Percentiles rank a stretch among this genome's conserved stretches.
These are phyloP conservation scores for Calonectria pteridis DNA, from an alignment of 2,329 filamentous ascomycete species.

Conservation along the genomic window DNA sequence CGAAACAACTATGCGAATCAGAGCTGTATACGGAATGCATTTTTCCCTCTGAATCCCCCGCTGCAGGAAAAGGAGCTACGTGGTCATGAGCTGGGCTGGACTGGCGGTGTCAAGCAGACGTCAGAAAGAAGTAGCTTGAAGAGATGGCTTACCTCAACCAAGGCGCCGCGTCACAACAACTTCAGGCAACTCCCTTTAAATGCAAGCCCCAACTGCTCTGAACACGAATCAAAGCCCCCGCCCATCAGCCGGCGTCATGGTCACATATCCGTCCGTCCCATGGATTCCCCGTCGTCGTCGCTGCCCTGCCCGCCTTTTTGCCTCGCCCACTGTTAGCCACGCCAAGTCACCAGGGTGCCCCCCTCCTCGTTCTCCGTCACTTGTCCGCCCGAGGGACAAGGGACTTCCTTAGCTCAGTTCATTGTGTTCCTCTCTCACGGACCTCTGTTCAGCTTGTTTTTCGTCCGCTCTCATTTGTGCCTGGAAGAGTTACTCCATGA, in stretches of 20 bases:
- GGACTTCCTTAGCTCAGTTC: not conserved
- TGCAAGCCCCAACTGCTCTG: constrained; percentile 5
- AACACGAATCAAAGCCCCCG: constrained; percentile 23
- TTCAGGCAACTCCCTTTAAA: constrained; percentile 16
- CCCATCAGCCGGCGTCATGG: constrained; percentile 10
- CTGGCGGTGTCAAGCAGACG: constrained; percentile 9
- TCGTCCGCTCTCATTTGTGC: not conserved
- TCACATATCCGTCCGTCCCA: constrained; percentile 18
- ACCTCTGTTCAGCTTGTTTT: not conserved
- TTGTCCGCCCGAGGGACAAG: constrained; percentile 6
- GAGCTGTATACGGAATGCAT: not conserved
- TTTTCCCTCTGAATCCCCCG: not conserved
- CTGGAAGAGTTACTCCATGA: not conserved
- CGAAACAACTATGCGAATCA: not conserved
- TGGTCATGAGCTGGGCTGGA: constrained; percentile 15
- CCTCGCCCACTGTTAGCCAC: constrained; percentile 5
- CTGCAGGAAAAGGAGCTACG: constrained; percentile 14
- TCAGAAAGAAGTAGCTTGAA: not conserved
- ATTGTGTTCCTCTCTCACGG: not conserved
- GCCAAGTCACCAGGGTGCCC: constrained; percentile 7
- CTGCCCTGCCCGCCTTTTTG: not conserved
- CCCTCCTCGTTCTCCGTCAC: not conserved
- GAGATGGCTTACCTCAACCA: not conserved
- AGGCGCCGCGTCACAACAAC: constrained; percentile 21
- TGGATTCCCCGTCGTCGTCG: constrained; percentile 4